Base-by-base conservation (phyloP, 2,329 filamentous ascomycete genomes). In the Colletotrichum scovillei region DNA sequence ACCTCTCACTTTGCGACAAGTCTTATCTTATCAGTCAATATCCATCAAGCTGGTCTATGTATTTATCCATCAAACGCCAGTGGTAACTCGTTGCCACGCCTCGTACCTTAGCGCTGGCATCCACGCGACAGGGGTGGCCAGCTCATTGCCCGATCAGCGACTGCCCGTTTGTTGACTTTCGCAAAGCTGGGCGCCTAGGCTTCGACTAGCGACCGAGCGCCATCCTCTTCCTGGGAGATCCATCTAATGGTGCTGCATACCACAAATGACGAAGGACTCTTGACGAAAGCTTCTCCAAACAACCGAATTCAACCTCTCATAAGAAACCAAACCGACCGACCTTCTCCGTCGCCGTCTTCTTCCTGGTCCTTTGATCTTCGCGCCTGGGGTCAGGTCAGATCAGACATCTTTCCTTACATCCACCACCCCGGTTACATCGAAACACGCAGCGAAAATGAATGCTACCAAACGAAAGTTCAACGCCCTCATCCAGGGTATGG, bases 391-490 rank as follows among this genome's bases (percentile, higher is more conserved):
- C 64, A 46, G 52, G 30, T 52, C 52, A 19, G n/a, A 46, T 53
- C 57, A 56, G 32, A 42, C 26, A 19, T 11, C 28, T 52, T 59
- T 49, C 46, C 14, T 52, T 52, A 63, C 14, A 64, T 32, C 46
- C 49, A n/a, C 49, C 70, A 24, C 22, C 30, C 26, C 52, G 22
- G 71, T 46, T 69, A 64, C 73, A 56, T 57, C 46, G 32, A 49
- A 69, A 49, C 58, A 71, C 63, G 12, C 26, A 56, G 67, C 55
- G 66, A 84, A 73, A 75, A 93, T 95, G 86, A 93, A 93, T 80
- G 90, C 92, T 28, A 94, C 92, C n/a, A 96, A 95, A 84, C 89
- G 94, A 77, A 95, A 95, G 82, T 95, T 95, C 85, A 93, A 95
- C 82, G 89, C 89, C 78, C 87, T 95, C 19, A 86, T 95, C 32